Conservation (phyloP, 1,284 basidiomycete species). For the Austroboletus niveus region DNA sequence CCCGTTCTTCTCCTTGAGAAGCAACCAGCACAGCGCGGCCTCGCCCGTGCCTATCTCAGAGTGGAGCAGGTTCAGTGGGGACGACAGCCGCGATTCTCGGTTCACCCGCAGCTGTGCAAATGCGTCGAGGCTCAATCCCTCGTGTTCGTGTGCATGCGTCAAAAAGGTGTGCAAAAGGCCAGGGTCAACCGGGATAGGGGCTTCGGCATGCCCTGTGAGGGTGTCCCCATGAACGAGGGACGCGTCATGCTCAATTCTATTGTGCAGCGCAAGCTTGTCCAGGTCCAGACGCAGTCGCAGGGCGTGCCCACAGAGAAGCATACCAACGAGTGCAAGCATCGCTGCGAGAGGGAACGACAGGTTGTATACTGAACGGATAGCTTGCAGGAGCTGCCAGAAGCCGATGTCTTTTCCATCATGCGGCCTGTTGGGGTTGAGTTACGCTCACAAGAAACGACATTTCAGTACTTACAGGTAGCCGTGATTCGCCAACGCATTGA, state of each 20-base stretch:
- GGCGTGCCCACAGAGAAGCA: slow-evolving; percentile 29
- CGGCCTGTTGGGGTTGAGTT: slow-evolving; percentile 18
- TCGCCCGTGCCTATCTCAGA: slow-evolving; percentile 62
- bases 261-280: slow-evolving; percentile 39
- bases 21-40: slow-evolving; percentile 45
- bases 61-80: slow-evolving; percentile 46
- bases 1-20: slow-evolving; percentile 36
- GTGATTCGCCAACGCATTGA: slow-evolving; percentile 48
- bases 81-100: slow-evolving; percentile 45
- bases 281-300: slow-evolving; percentile 34
- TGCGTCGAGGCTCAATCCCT: slow-evolving; percentile 34
- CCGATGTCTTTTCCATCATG: slow-evolving; percentile 36
- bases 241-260: slow-evolving; percentile 51
- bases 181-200: slow-evolving; percentile 32
- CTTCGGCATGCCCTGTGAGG: slow-evolving; percentile 22
- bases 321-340: slow-evolving; percentile 31
- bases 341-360: slow-evolving; percentile 37
- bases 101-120: slow-evolving; percentile 46
- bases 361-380: slow-evolving; percentile 37
- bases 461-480: slow-evolving; percentile 43
- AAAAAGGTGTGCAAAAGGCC: slow-evolving; percentile 26
- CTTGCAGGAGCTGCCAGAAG: slow-evolving; percentile 33
- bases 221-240: slow-evolving; percentile 46
- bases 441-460: slow-evolving; percentile 32
- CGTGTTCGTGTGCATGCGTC: slow-evolving; percentile 19